Base-by-base conservation (phyloP, 495 filamentous ascomycete genomes). In the Penicillium atrosanguineum region DNA sequence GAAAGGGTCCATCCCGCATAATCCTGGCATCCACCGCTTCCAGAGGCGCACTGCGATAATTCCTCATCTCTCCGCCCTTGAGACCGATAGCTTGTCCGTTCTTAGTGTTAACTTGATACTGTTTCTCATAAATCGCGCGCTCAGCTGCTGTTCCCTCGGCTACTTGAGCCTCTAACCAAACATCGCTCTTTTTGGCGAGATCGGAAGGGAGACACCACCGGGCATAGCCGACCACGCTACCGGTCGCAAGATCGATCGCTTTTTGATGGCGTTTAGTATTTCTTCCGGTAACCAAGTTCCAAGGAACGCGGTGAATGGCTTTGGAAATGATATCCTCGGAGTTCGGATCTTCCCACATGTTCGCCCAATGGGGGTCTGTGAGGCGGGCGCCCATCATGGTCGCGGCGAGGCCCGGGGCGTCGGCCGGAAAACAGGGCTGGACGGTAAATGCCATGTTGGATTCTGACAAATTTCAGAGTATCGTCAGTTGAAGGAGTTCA, bases 321-420 rank as follows among this genome's bases (percentile, higher is more conserved):
- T 31, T 31, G 28, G 28, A 31, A 31, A 9, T 4, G 7, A 31
- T 31, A 6, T 7, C 11, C 28, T 9, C 11, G 28, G 28, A 4
- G 28, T 31, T 31, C 1, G 28, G 28, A 12, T 31, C 28, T 19
- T 48, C 50, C 49, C 44, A 53, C 19, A 53, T 34, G 14, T 15
- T 21, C 11, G 25, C 21, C 55, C 55, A 58, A 34, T 58, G 55
- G 1, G 46, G 50, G 28, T 58, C 55, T 8, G 55, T 58, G 20
- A 58, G 55, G 11, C 55, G 50, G n/a, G 55, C 45, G 23, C 46
- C 12, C 16, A 53, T 50, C 45, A 58, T 58, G 9, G 50, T 36
- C 9, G 31, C 7, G 7, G 44, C 44, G n/a, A 58, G 28, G 21
- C 39, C 39, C 7, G 55, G 50, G 29, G 55, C 38, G 11, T 58